Evolutionary conservation across 257 asterid species (phyloP), one percentile per base, ranked within the genome.

Genomic region (Nicotiana otophora): DNA sequence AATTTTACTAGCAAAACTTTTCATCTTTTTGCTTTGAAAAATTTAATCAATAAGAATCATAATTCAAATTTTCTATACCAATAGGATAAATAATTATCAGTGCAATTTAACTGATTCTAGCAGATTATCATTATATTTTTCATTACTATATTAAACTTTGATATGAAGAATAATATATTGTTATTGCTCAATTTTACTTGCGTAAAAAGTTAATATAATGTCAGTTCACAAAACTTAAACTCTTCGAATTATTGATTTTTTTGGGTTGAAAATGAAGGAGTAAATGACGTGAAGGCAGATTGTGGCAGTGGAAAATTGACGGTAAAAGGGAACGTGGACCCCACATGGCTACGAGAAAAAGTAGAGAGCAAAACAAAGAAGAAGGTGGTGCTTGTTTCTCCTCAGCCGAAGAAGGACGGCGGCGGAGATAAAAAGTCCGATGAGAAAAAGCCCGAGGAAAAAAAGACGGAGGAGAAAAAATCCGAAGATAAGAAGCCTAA

Each of bases 281-380:
- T 95, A 82, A 92, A 92, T 88, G 92, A 91, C 19, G 98, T 92
- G 84, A 94, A 90, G 86, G 85, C 93, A 1, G 99, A 96, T 74
- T 85, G 90, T 54, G 88, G 65, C 10, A 83, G 89, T 60, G 89
- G 91, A 90, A 96, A 94, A 87, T 83, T 94, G 90, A 96, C 91
- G 20, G 96, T 93, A 83, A 90, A 87, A 81, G 99, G 99, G 85
- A 90, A 91, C 84, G 94, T 93, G 88, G 99, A 93, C 84, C 93
- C 98, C 64, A 63, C 83, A 4, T 87, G 84, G 94, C 92, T 96
- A 69, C 87, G 90, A 4, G 98, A 96, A 72, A 90, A 86, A 80
- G 94, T 94, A 10, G 97, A 86, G 39, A 77, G 54, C 69, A 94
- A 90, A 74, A 93, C 97, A 68, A 96, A 93, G 88, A 96, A 96